Percentiles rank a stretch among this genome's conserved stretches.
Evolutionary conservation across 129 eudicot genomes (phyloP).

Genomic region (Cynara cardunculus): DNA sequence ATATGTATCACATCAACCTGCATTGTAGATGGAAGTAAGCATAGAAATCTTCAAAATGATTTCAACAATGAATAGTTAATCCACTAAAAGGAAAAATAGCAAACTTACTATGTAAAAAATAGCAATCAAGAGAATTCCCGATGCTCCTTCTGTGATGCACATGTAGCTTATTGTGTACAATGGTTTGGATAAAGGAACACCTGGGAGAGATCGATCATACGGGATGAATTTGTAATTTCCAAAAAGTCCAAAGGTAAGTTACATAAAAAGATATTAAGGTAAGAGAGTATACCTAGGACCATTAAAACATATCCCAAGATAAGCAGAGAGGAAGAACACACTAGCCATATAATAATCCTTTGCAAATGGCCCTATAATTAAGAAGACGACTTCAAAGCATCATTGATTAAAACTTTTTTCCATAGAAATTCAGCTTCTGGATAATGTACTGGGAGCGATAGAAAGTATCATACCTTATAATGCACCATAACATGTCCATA

Average conservation of each 20-base stretch:
- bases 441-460: neutral
- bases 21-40: slow-evolving; percentile 19
- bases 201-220: slow-evolving; percentile 34
- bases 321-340: slow-evolving; percentile 59
- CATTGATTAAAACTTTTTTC: neutral
- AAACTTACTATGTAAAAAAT: slow-evolving; percentile 70
- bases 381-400: slow-evolving; percentile 2
- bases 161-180: slow-evolving; percentile 88
- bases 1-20: slow-evolving; percentile 75
- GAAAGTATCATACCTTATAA: slow-evolving; percentile 44
- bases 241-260: slow-evolving; percentile 1
- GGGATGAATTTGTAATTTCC: neutral
- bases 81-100: neutral
- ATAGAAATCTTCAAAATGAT: slow-evolving; percentile 1
- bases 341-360: slow-evolving; percentile 65
- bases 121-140: slow-evolving; percentile 71
- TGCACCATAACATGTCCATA: slow-evolving; percentile 83
- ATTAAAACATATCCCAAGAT: slow-evolving; percentile 47
- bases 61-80: neutral
- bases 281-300: slow-evolving; percentile 45
- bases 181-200: slow-evolving; percentile 79
- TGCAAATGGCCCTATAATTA: slow-evolving; percentile 51
- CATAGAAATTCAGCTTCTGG: neutral
- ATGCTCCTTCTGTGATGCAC: slow-evolving; percentile 83
- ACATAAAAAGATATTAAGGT: neutral